Evolutionary conservation across 495 filamentous ascomycete species (phyloP).

Genomic region (Penicillium angulare): DNA sequence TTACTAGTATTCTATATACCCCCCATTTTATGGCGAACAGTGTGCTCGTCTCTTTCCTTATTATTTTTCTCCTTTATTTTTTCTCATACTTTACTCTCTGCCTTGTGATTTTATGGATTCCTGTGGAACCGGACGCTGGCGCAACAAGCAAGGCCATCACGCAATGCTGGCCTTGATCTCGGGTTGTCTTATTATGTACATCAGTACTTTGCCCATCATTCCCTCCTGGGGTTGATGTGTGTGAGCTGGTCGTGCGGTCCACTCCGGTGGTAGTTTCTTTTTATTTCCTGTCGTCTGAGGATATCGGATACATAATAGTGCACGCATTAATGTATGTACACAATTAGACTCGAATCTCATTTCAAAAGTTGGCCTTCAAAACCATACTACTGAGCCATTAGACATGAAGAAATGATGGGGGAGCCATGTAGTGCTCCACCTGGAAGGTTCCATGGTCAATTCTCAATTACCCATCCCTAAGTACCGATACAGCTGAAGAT

Average conservation of each 20-base stretch:
- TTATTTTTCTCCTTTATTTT: constrained; percentile 14
- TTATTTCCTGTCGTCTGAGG: constrained; percentile 8
- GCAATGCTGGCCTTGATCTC: constrained; percentile 17
- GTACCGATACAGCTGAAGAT: neutral
- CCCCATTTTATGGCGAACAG: constrained; percentile 27
- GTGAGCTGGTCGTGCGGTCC: constrained; percentile 1
- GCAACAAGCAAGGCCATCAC: constrained; percentile 19
- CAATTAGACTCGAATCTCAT: constrained; percentile 30
- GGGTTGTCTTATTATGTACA: constrained; percentile 25
- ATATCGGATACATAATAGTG: constrained; percentile 23
- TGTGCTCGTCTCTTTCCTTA: constrained; percentile 22
- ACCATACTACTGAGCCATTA: too few species aligned
- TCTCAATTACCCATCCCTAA: neutral
- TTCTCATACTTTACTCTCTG: constrained; percentile 4
- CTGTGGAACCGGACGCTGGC: constrained; percentile 25
- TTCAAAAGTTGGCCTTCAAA: constrained; percentile 17
- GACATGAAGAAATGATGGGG: too few species aligned
- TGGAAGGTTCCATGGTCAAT: neutral
- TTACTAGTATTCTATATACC: constrained; percentile 37
- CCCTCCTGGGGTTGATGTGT: constrained; percentile 9
- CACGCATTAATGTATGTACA: constrained; percentile 33
- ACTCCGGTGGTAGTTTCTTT: constrained; percentile 8
- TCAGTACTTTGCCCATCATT: constrained; percentile 6
- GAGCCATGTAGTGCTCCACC: too few species aligned
- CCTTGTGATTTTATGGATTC: constrained; percentile 9